Evolutionary conservation across 2,329 filamentous ascomycete genomes (phyloP).

Genomic region (Colletotrichum tofieldiae): DNA sequence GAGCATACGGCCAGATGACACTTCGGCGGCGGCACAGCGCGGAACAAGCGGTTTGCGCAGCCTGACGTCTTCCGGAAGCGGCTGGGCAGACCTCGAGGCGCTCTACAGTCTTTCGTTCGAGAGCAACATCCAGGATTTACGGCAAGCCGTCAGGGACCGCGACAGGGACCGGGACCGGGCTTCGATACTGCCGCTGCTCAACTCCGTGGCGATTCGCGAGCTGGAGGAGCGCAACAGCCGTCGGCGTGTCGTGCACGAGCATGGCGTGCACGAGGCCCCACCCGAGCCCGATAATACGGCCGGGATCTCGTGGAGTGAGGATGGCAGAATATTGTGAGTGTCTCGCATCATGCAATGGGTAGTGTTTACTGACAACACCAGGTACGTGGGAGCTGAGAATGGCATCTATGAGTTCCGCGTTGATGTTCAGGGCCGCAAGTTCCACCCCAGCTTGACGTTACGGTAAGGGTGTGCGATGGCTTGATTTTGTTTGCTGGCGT

Average conservation of each 20-base stretch:
- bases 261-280: conserved; percentile 59
- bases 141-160: conserved; percentile 49
- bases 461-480: conserved; percentile 56
- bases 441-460: conserved; percentile 69
- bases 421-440: conserved; percentile 74
- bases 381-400: conserved; percentile 77
- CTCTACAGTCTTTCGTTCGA: conserved; percentile 57
- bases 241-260: conserved; percentile 50
- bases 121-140: conserved; percentile 47
- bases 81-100: conserved; percentile 61
- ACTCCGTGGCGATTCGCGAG: conserved; percentile 52
- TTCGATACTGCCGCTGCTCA: conserved; percentile 56
- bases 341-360: conserved; percentile 9
- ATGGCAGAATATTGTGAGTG: conserved; percentile 73
- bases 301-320: conserved; percentile 74
- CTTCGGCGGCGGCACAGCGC: conserved; percentile 17
- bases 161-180: conserved; percentile 53
- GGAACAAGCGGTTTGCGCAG: conserved; percentile 22
- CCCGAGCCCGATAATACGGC: conserved; percentile 72
- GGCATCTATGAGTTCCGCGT: conserved; percentile 84
- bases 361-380: conserved; percentile 51
- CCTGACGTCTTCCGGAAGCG: conserved; percentile 41
- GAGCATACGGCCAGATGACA: conserved; percentile 29
- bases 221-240: conserved; percentile 50
- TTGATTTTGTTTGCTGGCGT: conserved; percentile 13